Evolutionary conservation across 345 rosid genomes (phyloP).

Genomic region (Geranium brycei): DNA sequence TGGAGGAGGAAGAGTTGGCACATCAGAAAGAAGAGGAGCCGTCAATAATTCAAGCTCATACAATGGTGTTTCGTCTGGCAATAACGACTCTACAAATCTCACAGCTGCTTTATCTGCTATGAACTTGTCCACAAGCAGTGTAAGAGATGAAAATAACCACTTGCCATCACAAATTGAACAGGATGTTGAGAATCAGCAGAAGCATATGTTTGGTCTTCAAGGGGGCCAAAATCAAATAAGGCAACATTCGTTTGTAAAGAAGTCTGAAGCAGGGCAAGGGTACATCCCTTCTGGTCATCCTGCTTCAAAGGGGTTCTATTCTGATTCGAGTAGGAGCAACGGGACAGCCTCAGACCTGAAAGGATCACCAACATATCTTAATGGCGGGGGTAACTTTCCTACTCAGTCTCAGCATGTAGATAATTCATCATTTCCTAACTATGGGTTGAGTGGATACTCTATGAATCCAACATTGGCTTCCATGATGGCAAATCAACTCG

Average conservation of each 20-base stretch:
- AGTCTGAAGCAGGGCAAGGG: too few relatives aligned
- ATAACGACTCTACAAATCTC: slow-evolving; percentile 29
- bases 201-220: slow-evolving; percentile 25
- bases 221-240: slow-evolving; percentile 19
- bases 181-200: slow-evolving; percentile 24
- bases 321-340: background rate
- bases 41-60: slow-evolving; percentile 20
- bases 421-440: slow-evolving; percentile 30
- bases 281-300: too few relatives aligned
- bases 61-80: slow-evolving; percentile 24
- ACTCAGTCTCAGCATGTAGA: slow-evolving; percentile 14
- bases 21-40: slow-evolving; percentile 33
- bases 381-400: slow-evolving; percentile 26
- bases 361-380: slow-evolving; percentile 22
- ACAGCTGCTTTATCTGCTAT: slow-evolving; percentile 43
- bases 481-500: slow-evolving; percentile 29
- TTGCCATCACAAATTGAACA: slow-evolving; percentile 15
- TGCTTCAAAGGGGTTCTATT: background rate
- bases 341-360: slow-evolving; percentile 11
- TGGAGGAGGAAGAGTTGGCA: slow-evolving; percentile 38
- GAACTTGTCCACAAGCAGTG: slow-evolving; percentile 31
- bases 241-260: slow-evolving; percentile 16
- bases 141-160: slow-evolving; percentile 27
- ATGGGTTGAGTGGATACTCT: slow-evolving; percentile 28
- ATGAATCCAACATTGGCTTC: slow-evolving; percentile 35